A percentile compares a stretch with the other conserved stretches of the same genome.
phyloP scores from a whole-genome alignment of 257 asterid genomes.

The Anisodus acutangulus region DNA sequence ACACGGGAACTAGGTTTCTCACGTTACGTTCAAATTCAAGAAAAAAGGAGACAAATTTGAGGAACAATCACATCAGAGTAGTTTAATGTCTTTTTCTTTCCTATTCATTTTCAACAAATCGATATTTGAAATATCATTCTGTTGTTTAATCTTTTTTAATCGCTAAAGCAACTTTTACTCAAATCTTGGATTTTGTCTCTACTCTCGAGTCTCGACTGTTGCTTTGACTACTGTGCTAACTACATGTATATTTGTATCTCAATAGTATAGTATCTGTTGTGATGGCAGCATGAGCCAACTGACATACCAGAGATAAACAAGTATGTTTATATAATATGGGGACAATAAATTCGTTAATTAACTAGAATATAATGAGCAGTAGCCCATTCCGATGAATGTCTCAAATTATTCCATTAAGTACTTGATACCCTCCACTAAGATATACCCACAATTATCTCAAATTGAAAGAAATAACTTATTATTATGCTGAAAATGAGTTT shows the following conservation, averaged over 20 bases:
- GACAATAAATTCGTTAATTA: neutral
- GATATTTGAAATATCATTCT: neutral
- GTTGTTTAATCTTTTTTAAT: neutral
- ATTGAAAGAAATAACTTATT: too few relatives aligned
- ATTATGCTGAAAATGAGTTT: too few relatives aligned
- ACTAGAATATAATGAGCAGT: too few relatives aligned
- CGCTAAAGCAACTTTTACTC: neutral
- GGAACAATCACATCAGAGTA: neutral
- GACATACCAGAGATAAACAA: neutral
- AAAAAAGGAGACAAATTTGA: neutral
- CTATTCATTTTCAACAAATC: neutral
- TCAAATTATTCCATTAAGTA: too few relatives aligned
- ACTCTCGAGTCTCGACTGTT: neutral
- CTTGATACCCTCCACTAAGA: too few relatives aligned
- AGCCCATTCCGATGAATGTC: too few relatives aligned
- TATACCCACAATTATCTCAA: too few relatives aligned
- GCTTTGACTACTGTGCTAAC: neutral
- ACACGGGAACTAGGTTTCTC: too few relatives aligned
- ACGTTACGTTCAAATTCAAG: neutral
- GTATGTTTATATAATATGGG: neutral
- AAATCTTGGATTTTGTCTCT: neutral
- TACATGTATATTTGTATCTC: neutral
- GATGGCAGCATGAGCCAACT: neutral
- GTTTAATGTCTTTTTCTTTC: conserved; percentile 1
- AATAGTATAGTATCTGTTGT: neutral